phyloP scores from a whole-genome alignment of 1,284 basidiomycete genomes.

The Cerrena zonata region DNA sequence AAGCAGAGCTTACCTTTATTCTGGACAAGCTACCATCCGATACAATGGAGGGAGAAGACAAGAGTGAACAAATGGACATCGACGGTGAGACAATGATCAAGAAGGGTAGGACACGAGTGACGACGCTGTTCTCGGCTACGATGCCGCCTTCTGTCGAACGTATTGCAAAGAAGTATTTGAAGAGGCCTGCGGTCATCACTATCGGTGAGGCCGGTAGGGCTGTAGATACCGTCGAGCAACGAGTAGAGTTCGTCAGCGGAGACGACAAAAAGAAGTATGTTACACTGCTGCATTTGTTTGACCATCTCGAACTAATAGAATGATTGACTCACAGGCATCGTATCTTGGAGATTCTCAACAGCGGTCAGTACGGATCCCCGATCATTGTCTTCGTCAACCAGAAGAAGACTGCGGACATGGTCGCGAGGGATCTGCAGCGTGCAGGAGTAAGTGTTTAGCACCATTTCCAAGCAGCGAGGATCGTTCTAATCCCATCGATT shows the following conservation, averaged over 20 bases:
- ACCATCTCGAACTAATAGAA: not conserved
- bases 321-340: conserved; percentile 49
- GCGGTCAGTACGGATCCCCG: conserved; percentile 74
- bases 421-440: conserved; percentile 85
- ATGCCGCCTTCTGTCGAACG: conserved; percentile 97
- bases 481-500: conserved; percentile 11
- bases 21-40: conserved; percentile 86
- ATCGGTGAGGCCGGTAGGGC: conserved; percentile 97
- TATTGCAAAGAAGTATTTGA: conserved; percentile 88
- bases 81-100: conserved; percentile 58
- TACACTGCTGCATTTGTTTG: conserved; percentile 3
- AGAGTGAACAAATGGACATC: conserved; percentile 59
- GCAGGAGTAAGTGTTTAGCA: conserved; percentile 55
- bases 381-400: conserved; percentile 99
- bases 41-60: conserved; percentile 79
- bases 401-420: conserved; percentile 96
- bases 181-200: conserved; percentile 88
- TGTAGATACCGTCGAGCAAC: conserved; percentile 95
- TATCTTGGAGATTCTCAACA: conserved; percentile 87
- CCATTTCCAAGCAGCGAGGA: not conserved
- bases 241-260: conserved; percentile 86
- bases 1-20: conserved; percentile 90
- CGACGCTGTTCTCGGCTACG: conserved; percentile 93
- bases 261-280: conserved; percentile 92
- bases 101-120: conserved; percentile 78